A percentile compares a stretch with the other conserved stretches of the same genome.
Evolutionary conservation across 345 rosid genomes (phyloP).

Genomic region (Excoecaria agallocha): DNA sequence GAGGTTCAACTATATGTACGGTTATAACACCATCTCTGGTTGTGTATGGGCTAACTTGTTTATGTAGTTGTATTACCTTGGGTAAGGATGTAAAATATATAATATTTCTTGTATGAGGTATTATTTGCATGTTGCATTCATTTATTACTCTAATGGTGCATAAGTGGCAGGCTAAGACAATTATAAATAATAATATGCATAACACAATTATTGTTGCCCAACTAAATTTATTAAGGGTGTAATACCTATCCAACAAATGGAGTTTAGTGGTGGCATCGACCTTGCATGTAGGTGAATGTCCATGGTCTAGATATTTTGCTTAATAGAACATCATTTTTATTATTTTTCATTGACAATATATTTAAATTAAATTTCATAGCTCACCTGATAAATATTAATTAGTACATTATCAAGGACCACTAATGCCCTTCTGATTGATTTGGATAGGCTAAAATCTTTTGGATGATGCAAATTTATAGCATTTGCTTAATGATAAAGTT

Average conservation of each 20-base stretch:
- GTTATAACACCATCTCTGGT: too few relatives aligned
- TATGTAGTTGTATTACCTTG: too few relatives aligned
- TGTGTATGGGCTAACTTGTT: too few relatives aligned
- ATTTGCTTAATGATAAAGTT: constrained; percentile 2
- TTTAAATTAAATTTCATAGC: not conserved
- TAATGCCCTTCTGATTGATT: not conserved
- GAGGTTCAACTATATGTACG: too few relatives aligned
- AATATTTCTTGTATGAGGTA: too few relatives aligned
- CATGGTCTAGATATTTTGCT: not conserved
- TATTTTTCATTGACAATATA: not conserved
- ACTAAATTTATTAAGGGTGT: not conserved
- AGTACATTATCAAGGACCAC: not conserved
- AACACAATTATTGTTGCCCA: not conserved
- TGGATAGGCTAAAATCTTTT: not conserved
- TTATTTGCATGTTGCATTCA: too few relatives aligned
- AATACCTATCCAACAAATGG: not conserved
- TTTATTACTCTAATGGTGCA: too few relatives aligned
- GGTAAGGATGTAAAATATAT: too few relatives aligned
- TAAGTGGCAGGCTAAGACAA: too few relatives aligned
- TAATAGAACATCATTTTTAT: not conserved
- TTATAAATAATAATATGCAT: too few relatives aligned
- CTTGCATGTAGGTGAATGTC: not conserved
- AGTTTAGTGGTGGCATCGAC: not conserved
- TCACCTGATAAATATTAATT: not conserved
- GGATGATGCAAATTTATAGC: not conserved